Percentiles rank a stretch among this genome's conserved stretches.
These are phyloP conservation scores for Penicillium waksmanii DNA, from an alignment of 495 filamentous ascomycete genomes.

Conservation along the genomic window DNA sequence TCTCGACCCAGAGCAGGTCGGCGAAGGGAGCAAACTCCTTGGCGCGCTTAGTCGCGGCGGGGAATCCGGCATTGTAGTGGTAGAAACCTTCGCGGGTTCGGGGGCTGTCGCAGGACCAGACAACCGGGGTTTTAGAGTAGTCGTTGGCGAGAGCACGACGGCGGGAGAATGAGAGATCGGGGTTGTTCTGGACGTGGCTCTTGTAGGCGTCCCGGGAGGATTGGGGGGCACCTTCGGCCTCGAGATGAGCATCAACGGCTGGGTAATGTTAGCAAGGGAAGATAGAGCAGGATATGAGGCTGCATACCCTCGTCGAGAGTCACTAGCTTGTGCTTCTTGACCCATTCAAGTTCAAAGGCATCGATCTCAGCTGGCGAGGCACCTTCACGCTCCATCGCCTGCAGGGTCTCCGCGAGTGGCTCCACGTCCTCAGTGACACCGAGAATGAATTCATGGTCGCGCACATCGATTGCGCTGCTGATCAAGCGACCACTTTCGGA, in stretches of 20 bases:
- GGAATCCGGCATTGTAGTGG: slow-evolving; percentile 88
- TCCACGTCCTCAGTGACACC: slow-evolving; percentile 74
- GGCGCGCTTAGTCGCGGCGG: slow-evolving; percentile 89
- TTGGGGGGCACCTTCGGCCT: slow-evolving; percentile 60
- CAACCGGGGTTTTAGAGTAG: slow-evolving; percentile 66
- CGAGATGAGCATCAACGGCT: slow-evolving; percentile 76
- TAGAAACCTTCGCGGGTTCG: slow-evolving; percentile 96
- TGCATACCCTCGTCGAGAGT: slow-evolving; percentile 83
- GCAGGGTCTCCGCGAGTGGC: slow-evolving; percentile 85
- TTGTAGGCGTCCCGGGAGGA: slow-evolving; percentile 69
- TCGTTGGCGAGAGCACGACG: slow-evolving; percentile 71
- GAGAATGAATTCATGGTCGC: slow-evolving; percentile 96
- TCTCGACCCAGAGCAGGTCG: slow-evolving; percentile 97
- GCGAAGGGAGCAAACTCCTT: slow-evolving; percentile 90
- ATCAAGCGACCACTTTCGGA: slow-evolving; percentile 91
- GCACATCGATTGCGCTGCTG: slow-evolving; percentile 85
- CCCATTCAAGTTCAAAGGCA: slow-evolving; percentile 83
- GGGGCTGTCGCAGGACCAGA: slow-evolving; percentile 89
- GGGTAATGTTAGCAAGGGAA: slow-evolving; percentile 23
- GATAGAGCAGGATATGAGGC: background rate
- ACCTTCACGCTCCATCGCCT: slow-evolving; percentile 82
- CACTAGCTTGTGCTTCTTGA: slow-evolving; percentile 81
- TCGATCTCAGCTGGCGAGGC: slow-evolving; percentile 81
- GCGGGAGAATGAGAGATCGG: slow-evolving; percentile 73
- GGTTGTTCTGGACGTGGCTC: slow-evolving; percentile 57